Base-by-base conservation (phyloP, 2,329 filamentous ascomycete genomes). In the Epicoccum sorghinum region DNA sequence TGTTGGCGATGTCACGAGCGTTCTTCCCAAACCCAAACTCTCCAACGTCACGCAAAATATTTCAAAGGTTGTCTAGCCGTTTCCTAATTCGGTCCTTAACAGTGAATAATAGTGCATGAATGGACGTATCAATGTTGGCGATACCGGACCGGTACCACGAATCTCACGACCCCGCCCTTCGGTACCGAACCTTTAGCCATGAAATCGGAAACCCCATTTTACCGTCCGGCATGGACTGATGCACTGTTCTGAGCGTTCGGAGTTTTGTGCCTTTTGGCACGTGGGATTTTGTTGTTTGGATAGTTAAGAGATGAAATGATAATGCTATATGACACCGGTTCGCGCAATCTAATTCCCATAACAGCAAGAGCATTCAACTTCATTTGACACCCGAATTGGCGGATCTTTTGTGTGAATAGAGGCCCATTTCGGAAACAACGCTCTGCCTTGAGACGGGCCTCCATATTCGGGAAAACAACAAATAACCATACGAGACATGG, bases 51-150 rank as follows among this genome's bases (percentile, higher is more conserved):
- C 46, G 10, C 47, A 48, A 23, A 50, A 46, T 22, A 30, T 55
- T 22, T 55, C 52, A 55, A 50, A 55, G 41, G 36, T 55, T 14
- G 32, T 52, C 36, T 52, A 52, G 37, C 41, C 47, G 25, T 52
- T 53, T 51, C 47, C 53, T 56, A 56, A 56, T 56, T 51, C 49
- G 54, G 45, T 18, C 45, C 49, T 57, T 57, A 57, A 57, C 54
- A 57, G 54, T 57, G 54, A 57, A 57, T 57, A 57, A 57, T 57
- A 57, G 54, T 57, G 54, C 54, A 52, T 57, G 49, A 57, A 45
- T 49, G 45, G 45, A 33, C 48, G 22, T 47, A 51, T 27, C 25
- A 18, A 33, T 29, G 43, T 36, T 38, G 37, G 27, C 33, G 32
- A 50, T 50, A 32, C 36, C 41, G 36, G 33, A 24, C 36, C 42